Base-by-base conservation (phyloP, 345 rosid genomes). In the Rhodamnia rubescens region DNA sequence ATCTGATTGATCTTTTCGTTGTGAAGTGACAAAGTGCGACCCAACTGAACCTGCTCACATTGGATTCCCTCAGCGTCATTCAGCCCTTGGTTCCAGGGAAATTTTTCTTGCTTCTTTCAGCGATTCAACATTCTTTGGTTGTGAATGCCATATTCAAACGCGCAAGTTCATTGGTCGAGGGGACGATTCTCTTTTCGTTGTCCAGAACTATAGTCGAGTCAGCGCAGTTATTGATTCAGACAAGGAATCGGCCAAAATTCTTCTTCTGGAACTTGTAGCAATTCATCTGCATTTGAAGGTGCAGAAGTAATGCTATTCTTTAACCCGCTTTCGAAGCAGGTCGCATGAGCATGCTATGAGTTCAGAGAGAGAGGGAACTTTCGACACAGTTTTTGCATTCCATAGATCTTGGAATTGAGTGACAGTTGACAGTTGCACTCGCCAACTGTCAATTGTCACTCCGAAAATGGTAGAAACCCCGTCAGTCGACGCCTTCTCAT, bases 401-500 rank as follows among this genome's bases (percentile, higher is more conserved):
- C 40, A 36, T 36, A 36, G 40, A 36, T 2, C 40, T 36, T 36
- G 40, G 40, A 36, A 36, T 36, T 36, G 40, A 36, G 40, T 36
- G 40, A 36, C 40, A 36, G 40, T 36, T 36, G 40, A 36, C 40
- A n/a, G n/a, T n/a, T n/a, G n/a, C n/a, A n/a, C n/a, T n/a, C n/a
- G n/a, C n/a, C n/a, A n/a, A n/a, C n/a, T n/a, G n/a, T n/a, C n/a
- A n/a, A n/a, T n/a, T n/a, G n/a, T n/a, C n/a, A n/a, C n/a, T n/a
- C n/a, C n/a, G n/a, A n/a, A n/a, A n/a, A 36, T 59, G 36, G 14
- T n/a, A 15, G 9, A 11, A 29, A 0, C 9, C 5, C 40, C 95
- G 47, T 96, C 96, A 9, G 61, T 88, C 1, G 87, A 87, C 74
- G 92, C 93, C 40, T 89, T 89, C 83, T 88, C 91, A 15, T 82